These are phyloP conservation scores for Cladosporium colombiae DNA, from an alignment of 2,329 filamentous ascomycete species.

Conservation along the genomic window DNA sequence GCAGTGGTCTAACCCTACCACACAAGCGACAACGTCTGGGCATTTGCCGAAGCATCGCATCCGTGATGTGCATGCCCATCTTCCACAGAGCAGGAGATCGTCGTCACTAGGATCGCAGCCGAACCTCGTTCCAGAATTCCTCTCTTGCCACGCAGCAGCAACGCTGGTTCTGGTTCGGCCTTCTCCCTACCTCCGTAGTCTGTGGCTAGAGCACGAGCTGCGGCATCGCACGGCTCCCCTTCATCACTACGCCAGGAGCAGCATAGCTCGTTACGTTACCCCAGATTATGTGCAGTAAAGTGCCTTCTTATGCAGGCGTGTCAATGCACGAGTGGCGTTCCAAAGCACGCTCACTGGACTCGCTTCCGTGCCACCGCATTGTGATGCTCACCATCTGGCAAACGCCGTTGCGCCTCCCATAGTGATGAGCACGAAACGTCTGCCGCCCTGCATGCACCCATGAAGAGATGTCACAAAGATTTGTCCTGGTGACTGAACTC, in stretches of 20 bases:
- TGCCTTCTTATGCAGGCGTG: slow-evolving; percentile 8
- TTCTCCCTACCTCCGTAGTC: slow-evolving; percentile 5
- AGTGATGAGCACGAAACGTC: not conserved
- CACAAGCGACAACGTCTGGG: not conserved
- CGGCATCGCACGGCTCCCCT: slow-evolving; percentile 18
- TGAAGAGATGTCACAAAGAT: slow-evolving; percentile 9
- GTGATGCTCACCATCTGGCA: slow-evolving; percentile 18
- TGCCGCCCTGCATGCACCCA: slow-evolving; percentile 15
- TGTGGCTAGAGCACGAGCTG: slow-evolving; percentile 9
- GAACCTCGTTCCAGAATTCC: slow-evolving; percentile 16
- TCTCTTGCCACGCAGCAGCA: slow-evolving; percentile 7
- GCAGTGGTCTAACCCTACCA: slow-evolving; percentile 2
- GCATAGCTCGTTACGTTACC: slow-evolving; percentile 13
- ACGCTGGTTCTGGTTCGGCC: not conserved
- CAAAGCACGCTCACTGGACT: slow-evolving; percentile 9
- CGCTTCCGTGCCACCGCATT: slow-evolving; percentile 15
- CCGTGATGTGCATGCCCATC: slow-evolving; percentile 16
- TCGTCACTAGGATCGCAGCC: slow-evolving; percentile 2
- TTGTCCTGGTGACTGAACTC: slow-evolving; percentile 5
- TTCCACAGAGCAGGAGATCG: slow-evolving; percentile 17
- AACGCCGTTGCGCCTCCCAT: slow-evolving; percentile 8
- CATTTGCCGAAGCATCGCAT: slow-evolving; percentile 9
- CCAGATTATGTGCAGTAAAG: slow-evolving; percentile 15
- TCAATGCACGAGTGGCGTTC: slow-evolving; percentile 17
- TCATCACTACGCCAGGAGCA: slow-evolving; percentile 1